Evolutionary conservation across 495 filamentous ascomycete species (phyloP).

Genomic region (Thermochaetoides thermophila): DNA sequence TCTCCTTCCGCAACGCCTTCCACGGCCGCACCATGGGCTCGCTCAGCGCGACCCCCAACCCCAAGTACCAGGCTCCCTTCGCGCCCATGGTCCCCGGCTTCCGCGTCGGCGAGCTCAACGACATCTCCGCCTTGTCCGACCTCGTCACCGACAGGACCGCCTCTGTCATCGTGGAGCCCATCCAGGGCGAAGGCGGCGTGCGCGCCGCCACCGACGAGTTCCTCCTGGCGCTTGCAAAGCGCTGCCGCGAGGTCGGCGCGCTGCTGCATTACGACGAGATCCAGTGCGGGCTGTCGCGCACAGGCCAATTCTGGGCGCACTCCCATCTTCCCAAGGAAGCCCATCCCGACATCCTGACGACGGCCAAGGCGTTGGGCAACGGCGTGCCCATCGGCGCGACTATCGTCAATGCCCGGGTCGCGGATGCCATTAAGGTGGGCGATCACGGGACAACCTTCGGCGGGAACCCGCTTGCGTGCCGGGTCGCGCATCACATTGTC

Average conservation of each 20-base stretch:
- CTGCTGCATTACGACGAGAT: constrained; percentile 93
- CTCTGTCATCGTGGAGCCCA: constrained; percentile 92
- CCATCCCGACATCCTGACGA: constrained; percentile 88
- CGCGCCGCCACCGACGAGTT: constrained; percentile 72
- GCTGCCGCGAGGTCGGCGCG: constrained; percentile 78
- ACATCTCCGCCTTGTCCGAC: constrained; percentile 49
- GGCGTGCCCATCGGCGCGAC: constrained; percentile 90
- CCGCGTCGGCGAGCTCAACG: constrained; percentile 72
- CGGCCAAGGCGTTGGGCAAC: constrained; percentile 91
- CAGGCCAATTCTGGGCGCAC: constrained; percentile 85
- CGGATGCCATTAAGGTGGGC: constrained; percentile 71
- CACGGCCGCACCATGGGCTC: constrained; percentile 93
- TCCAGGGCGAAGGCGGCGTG: constrained; percentile 93
- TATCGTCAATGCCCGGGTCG: constrained; percentile 63
- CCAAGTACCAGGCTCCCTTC: constrained; percentile 93
- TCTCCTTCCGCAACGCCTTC: constrained; percentile 83
- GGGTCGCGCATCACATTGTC: constrained; percentile 74
- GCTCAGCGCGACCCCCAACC: constrained; percentile 89
- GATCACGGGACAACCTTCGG: constrained; percentile 97
- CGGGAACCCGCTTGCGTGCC: constrained; percentile 78
- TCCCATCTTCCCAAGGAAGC: constrained; percentile 51
- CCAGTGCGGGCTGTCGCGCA: constrained; percentile 80
- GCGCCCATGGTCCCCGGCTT: constrained; percentile 92
- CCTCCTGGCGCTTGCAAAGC: constrained; percentile 54
- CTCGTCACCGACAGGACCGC: constrained; percentile 76